These are phyloP conservation scores for Solanum chiquidenum DNA, from an alignment of 257 asterid genomes.

Conservation along the genomic window DNA sequence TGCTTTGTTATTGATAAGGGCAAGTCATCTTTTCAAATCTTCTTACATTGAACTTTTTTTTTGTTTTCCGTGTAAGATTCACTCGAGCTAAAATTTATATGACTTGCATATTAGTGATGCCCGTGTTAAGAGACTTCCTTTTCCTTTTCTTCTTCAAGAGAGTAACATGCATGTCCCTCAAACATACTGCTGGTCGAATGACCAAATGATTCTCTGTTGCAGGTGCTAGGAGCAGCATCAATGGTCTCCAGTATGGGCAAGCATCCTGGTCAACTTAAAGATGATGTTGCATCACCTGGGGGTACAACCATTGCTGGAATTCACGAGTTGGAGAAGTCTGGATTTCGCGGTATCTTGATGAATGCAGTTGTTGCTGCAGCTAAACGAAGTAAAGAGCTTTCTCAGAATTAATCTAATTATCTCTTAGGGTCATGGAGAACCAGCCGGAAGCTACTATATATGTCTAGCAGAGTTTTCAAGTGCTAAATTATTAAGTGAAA, in stretches of 20 bases:
- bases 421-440: neutral
- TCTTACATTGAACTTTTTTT: neutral
- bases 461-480: neutral
- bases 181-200: neutral
- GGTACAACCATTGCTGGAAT: slow-evolving; percentile 91
- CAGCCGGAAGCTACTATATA: neutral
- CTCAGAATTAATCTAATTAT: slow-evolving; percentile 24
- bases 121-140: neutral
- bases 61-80: neutral
- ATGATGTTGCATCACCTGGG: slow-evolving; percentile 92
- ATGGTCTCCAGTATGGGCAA: slow-evolving; percentile 50
- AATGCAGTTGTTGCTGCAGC: slow-evolving; percentile 96
- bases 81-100: neutral
- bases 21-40: neutral
- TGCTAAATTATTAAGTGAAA: neutral
- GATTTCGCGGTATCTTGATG: slow-evolving; percentile 79
- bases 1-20: neutral
- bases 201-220: neutral
- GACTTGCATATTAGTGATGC: neutral
- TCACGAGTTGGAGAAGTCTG: slow-evolving; percentile 83
- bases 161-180: neutral
- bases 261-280: slow-evolving; percentile 94
- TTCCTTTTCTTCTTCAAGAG: neutral
- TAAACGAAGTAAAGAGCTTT: slow-evolving; percentile 68
- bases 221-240: slow-evolving; percentile 94